Evolutionary conservation across 1,139 yeast species (phyloP), one percentile per base, ranked within the genome.

Genomic region (Geotrichum reessii): DNA sequence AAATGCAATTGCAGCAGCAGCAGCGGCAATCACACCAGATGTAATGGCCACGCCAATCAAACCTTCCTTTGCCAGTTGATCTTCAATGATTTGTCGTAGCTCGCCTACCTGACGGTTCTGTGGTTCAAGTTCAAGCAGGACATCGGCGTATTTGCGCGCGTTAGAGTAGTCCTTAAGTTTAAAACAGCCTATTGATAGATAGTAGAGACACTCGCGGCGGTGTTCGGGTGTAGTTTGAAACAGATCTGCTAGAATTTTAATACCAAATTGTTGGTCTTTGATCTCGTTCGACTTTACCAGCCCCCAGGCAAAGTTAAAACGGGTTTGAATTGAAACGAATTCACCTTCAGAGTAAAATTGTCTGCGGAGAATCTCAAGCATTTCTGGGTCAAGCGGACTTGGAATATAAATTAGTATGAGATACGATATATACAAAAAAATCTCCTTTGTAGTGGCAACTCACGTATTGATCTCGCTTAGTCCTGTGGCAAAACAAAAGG

Each of bases 241-340:
- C 11, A 68, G 61, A 25, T 64, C 68, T 0, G 93, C 81, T 61
- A 95, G 77, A 44, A 92, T 78, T 59, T 82, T 84, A 27, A 95
- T 84, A 0, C 98, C 99, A 58, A 85, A 78, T 64, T 85, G 81
- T 68, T 89, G 96, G 61, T 87, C 85, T 54, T 78, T 78, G 25
- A 78, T 77, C 51, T 78, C 75, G 55, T 73, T 68, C 4, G 96
- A 84, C 70, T 91, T 91, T 63, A 95, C 82, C 57, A 93, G 76
- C 1, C 96, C 99, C 99, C 99, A 95, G 0, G 97, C 96, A 67
- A 88, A 89, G 73, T 93, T 95, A 78, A 95, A 95, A 61, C 84
- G 81, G 3, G 97, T 86, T 71, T 90, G 97, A 0, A 89, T 79
- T 0, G 91, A 79, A 0, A 90, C 92, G 55, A 81, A 77, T 9